phyloP scores from a whole-genome alignment of 306 rosid genomes.

The Cicer yamashitae region DNA sequence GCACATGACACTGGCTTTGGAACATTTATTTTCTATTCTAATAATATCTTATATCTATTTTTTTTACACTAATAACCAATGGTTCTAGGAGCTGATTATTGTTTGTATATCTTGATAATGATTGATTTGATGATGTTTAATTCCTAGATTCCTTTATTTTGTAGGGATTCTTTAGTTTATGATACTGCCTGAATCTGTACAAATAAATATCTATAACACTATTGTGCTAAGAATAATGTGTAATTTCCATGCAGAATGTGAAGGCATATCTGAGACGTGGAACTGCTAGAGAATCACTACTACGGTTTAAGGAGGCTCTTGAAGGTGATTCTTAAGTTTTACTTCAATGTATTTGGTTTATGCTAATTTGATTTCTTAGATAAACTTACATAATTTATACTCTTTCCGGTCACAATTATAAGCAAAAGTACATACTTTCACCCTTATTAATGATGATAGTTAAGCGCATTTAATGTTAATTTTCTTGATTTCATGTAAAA shows the following conservation, averaged over 20 bases:
- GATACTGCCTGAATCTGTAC: conserved; percentile 21
- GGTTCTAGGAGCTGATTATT: conserved; percentile 9
- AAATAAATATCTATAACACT: conserved; percentile 12
- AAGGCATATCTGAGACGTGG: conserved; percentile 95
- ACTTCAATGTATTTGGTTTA: neutral
- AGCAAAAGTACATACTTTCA: too few species aligned
- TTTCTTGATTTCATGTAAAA: too few species aligned
- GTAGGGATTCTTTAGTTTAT: conserved; percentile 28
- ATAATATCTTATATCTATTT: neutral
- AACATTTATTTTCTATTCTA: conserved; percentile 24
- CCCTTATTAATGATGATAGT: too few species aligned
- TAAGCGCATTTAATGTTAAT: too few species aligned
- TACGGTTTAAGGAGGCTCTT: conserved; percentile 68
- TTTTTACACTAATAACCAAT: neutral
- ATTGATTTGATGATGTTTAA: conserved; percentile 27
- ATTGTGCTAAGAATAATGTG: conserved; percentile 7
- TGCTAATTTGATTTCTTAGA: neutral
- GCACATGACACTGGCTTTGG: conserved; percentile 18
- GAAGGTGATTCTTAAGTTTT: conserved; percentile 55
- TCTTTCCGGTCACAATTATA: neutral
- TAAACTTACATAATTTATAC: neutral
- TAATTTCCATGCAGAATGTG: conserved; percentile 67
- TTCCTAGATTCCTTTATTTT: neutral
- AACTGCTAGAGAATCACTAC: conserved; percentile 79
- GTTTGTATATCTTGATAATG: conserved; percentile 1